Conservation (phyloP, 106 monocot species). For the Apostasia shenzhenica region DNA sequence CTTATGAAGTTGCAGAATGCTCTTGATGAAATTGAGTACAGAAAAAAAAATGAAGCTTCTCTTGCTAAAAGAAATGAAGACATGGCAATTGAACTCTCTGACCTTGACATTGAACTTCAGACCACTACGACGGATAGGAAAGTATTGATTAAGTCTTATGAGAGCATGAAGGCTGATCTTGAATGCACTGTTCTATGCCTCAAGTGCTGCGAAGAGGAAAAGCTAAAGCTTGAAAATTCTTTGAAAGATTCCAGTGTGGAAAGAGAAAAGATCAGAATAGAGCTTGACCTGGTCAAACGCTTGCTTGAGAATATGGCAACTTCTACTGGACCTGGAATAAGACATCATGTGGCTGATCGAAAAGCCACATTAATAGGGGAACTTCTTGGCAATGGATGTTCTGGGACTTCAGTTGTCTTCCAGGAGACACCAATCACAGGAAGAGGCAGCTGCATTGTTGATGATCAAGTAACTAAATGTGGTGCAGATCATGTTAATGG, state of each 20-base stretch:
- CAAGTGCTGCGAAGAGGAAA: slow-evolving; percentile 94
- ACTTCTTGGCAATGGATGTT: slow-evolving; percentile 31
- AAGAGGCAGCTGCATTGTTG: slow-evolving; percentile 1
- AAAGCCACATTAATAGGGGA: slow-evolving; percentile 49
- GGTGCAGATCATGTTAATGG: slow-evolving; percentile 3
- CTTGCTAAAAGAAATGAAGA: slow-evolving; percentile 77
- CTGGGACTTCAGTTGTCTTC: slow-evolving; percentile 9
- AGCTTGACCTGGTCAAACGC: slow-evolving; percentile 85
- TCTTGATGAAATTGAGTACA: slow-evolving; percentile 74
- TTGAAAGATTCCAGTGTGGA: slow-evolving; percentile 78
- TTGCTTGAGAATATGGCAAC: slow-evolving; percentile 71
- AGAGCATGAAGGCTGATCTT: slow-evolving; percentile 78
- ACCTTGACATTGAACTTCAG: slow-evolving; percentile 64
- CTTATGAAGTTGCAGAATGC: slow-evolving; percentile 85
- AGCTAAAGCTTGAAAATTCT: slow-evolving; percentile 61
- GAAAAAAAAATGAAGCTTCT: slow-evolving; percentile 69
- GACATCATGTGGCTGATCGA: slow-evolving; percentile 12
- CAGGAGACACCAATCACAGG: slow-evolving; percentile 10
- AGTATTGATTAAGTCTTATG: slow-evolving; percentile 63
- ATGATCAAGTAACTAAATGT: slow-evolving; percentile 2
- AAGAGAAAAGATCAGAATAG: slow-evolving; percentile 56
- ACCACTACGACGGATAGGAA: slow-evolving; percentile 36
- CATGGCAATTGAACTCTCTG: slow-evolving; percentile 44
- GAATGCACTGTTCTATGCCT: slow-evolving; percentile 71
- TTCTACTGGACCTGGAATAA: slow-evolving; percentile 22